Conservation (phyloP, 169 alveolate species). For the Plasmodium malariae region DNA sequence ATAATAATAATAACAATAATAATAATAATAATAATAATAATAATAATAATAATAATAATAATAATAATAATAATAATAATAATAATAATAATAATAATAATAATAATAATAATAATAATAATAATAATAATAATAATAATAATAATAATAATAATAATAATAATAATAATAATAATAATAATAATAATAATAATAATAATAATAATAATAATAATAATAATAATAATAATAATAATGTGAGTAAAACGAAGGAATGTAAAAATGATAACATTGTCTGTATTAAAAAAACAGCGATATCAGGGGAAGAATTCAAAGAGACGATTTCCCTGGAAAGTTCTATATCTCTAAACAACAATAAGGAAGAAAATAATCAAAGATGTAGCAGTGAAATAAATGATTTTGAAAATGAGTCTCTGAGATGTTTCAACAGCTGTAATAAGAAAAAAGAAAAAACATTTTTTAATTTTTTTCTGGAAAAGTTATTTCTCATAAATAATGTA, state of each 20-base stretch:
- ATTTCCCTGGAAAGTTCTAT: no score
- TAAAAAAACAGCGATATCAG: no score
- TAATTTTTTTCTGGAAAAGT: constrained; percentile 56
- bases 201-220: no score
- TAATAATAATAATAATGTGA: no score
- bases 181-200: background rate
- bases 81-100: background rate
- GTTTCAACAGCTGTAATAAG: constrained; percentile 61
- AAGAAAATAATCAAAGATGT: background rate
- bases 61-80: background rate
- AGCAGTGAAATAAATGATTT: background rate
- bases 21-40: background rate
- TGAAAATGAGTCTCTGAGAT: constrained; percentile 15
- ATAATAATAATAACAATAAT: background rate
- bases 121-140: background rate
- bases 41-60: background rate
- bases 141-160: background rate
- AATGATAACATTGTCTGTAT: no score
- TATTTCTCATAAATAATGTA: constrained; percentile 44
- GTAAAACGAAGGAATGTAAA: no score
- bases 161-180: background rate
- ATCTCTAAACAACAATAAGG: background rate
- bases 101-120: background rate
- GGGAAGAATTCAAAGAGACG: no score
- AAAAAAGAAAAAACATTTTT: constrained; percentile 35